Base-by-base conservation (phyloP, 2,329 filamentous ascomycete genomes). In the Cercospora canescens region DNA sequence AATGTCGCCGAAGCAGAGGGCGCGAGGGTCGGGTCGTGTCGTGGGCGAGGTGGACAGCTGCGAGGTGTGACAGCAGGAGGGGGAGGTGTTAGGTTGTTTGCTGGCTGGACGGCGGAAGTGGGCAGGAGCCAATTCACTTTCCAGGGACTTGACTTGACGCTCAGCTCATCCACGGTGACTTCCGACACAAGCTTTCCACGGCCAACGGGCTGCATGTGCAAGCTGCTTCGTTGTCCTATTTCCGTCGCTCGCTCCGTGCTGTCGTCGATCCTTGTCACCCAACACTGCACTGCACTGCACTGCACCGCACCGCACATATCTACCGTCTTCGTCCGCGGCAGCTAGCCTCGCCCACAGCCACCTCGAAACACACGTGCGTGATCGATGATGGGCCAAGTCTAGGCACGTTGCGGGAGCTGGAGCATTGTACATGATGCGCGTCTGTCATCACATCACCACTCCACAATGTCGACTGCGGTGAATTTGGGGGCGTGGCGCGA, bases 401-500 rank as follows among this genome's bases (percentile, higher is more conserved):
- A 37, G 41, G 41, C 58, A 60, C 24, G 30, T 34, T 28, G 37
- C 39, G 26, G n/a, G n/a, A 60, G 39, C 28, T 45, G 32, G 30
- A 48, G 35, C 39, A 59, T 30, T 62, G 21, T 61, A 50, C 68
- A 65, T 63, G 61, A 69, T 64, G 66, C 61, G 50, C 58, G 61
- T 64, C 48, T 52, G 54, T 65, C 56, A 52, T 45, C 41, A 35
- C 52, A 52, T 54, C 11, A 45, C 30, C 61, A 64, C 39, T 54
- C 18, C 37, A 68, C 60, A 32, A 71, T 71, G 69, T 67, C 67
- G 34, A 64, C 63, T 28, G 66, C 67, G 26, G 67, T 68, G 32
- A 59, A 58, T 28, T 18, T 66, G 37, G 70, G 90, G 87, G 75
- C 74, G 41, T 99, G 94, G 94, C 93, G 95, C 85, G 95, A 99